Base-by-base conservation (phyloP, 2,329 filamentous ascomycete species). In the Fusarium praegraminearum region DNA sequence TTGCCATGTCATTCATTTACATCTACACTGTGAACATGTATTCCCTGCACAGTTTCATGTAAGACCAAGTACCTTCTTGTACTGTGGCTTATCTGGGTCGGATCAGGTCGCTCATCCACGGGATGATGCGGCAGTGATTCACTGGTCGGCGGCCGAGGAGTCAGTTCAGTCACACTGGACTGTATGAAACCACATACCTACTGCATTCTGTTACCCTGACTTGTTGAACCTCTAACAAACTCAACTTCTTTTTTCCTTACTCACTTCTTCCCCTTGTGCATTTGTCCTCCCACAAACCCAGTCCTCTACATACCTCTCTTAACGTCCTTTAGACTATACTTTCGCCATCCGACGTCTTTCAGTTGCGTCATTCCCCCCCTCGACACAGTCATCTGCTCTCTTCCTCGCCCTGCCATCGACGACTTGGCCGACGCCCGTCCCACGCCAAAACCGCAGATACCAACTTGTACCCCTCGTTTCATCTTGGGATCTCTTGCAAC, bases 81-180 rank as follows among this genome's bases (percentile, higher is more conserved):
- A 62, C 28, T 74, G 69, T 76, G 74, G 73, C 73, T 74, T 73
- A 75, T 75, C 72, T 57, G 65, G 45, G 62, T 73, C 65, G 60
- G 67, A 65, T 73, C 69, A 71, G 28, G 62, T 75, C 65, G 65
- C 59, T 54, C 47, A 62, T 76, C 65, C 66, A 75, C 73, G 73
- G 73, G 70, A 76, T 76, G 74, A 76, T 76, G 74, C 73, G 70
- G 74, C 72, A 69, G 73, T 76, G 73, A 76, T 70, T 76, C 72
- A 74, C 71, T 75, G 73, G 73, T 64, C 57, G 71, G 66, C 43
- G 65, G 44, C 64, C 61, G 65, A 54, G 54, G 62, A 65, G 61
- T 24, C 73, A 75, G 70, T 67, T 73, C 68, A 64, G 69, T 75
- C 69, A 68, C 67, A 70, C 68, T 60, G 57, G 65, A 59, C 66